Evolutionary conservation across 106 monocot genomes (phyloP).

Genomic region (Dendrobium huoshanense): DNA sequence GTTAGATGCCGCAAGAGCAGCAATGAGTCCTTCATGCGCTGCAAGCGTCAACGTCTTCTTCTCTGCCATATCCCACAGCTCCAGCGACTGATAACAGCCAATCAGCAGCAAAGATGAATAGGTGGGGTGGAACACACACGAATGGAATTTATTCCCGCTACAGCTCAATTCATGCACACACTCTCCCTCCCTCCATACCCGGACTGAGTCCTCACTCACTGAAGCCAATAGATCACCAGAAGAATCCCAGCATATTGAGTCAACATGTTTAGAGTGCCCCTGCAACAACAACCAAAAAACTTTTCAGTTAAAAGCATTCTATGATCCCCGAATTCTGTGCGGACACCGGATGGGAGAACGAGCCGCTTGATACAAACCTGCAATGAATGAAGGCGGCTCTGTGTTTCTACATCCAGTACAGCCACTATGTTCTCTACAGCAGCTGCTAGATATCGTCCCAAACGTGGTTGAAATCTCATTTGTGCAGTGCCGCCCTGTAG

Average conservation of each 20-base stretch:
- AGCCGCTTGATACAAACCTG: slow-evolving; percentile 11
- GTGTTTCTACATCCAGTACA: slow-evolving; percentile 41
- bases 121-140: slow-evolving; percentile 55
- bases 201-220: slow-evolving; percentile 55
- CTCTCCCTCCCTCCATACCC: slow-evolving; percentile 55
- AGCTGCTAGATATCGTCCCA: slow-evolving; percentile 64
- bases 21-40: slow-evolving; percentile 34
- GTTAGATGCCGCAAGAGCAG: slow-evolving; percentile 28
- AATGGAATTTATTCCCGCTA: slow-evolving; percentile 47
- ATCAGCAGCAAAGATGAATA: slow-evolving; percentile 26
- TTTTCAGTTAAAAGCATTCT: not conserved
- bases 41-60: slow-evolving; percentile 37
- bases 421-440: slow-evolving; percentile 50
- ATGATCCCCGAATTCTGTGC: not conserved
- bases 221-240: slow-evolving; percentile 47
- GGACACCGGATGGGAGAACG: too few relatives aligned
- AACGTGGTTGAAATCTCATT: slow-evolving; percentile 74
- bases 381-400: slow-evolving; percentile 25
- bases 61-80: slow-evolving; percentile 38
- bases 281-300: not conserved
- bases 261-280: slow-evolving; percentile 46
- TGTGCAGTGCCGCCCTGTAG: slow-evolving; percentile 57
- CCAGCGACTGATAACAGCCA: slow-evolving; percentile 44
- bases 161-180: slow-evolving; percentile 42
- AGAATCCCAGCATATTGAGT: slow-evolving; percentile 50